These are phyloP conservation scores for Nicotiana benthamiana DNA, from an alignment of 257 asterid genomes.

Conservation along the genomic window DNA sequence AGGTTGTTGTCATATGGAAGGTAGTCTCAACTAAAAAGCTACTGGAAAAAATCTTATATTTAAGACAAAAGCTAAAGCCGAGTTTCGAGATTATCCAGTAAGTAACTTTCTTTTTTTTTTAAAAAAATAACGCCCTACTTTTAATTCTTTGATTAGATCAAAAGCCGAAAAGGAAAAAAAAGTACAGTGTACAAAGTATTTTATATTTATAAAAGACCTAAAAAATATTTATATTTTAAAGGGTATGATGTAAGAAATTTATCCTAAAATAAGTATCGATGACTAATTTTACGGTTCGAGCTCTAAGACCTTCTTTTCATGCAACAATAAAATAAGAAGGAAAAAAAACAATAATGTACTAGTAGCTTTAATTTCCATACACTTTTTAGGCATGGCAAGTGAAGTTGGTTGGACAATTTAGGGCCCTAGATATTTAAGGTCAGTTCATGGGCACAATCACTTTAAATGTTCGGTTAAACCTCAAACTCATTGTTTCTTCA, in stretches of 20 bases:
- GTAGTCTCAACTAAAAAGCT: background rate
- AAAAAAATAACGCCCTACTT: background rate
- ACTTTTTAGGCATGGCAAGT: background rate
- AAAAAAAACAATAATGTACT: too few relatives aligned
- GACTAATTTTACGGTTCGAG: too few relatives aligned
- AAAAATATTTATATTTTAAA: too few relatives aligned
- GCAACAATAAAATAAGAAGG: too few relatives aligned
- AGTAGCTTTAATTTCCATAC: background rate
- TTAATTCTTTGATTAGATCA: background rate
- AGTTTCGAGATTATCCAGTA: background rate
- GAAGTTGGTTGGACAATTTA: background rate
- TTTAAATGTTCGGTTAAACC: too few relatives aligned
- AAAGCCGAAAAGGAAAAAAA: background rate
- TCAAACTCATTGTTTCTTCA: background rate
- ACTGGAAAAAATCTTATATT: background rate
- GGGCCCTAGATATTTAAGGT: background rate
- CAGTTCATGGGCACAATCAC: background rate
- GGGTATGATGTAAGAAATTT: fast-evolving
- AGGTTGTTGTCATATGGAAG: background rate
- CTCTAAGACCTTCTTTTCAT: too few relatives aligned
- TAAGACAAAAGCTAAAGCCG: too few relatives aligned
- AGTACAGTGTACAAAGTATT: too few relatives aligned
- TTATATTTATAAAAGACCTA: too few relatives aligned
- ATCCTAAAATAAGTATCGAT: fast-evolving
- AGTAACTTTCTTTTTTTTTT: background rate